Evolutionary conservation across 805 yeast genomes (phyloP), one percentile per base, ranked within the genome.

Genomic region (Candida sakaeoensis): DNA sequence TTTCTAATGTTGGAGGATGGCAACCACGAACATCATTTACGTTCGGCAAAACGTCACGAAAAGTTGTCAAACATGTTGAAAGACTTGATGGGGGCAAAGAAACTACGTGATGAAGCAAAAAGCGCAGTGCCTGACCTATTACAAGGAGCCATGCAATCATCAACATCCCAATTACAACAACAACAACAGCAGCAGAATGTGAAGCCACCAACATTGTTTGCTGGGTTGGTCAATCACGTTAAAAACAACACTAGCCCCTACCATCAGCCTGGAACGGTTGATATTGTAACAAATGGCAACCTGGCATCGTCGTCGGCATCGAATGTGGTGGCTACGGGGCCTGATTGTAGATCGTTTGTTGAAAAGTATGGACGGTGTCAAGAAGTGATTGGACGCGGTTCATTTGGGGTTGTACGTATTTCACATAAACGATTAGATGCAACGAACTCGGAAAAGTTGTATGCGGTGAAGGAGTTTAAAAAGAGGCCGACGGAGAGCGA

Each of bases 361-460:
- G 90, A 89, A 51, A 85, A 90, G 57, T 91, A 91, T 59, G 99
- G 99, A 31, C 75, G 85, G 38, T 91, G 98, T 59, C 96, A 88
- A 61, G 98, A 91, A 58, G 86, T 90, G 35, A 77, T 93, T 47
- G 99, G 99, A 18, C 76, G 85, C 37, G 98, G 98, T 15, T 81
- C 96, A 0, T 91, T 85, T 67, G 99, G 99, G 14, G 87, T 88
- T 33, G 98, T 91, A 15, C 72, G 96, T 45, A 78, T 93, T 4
- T 76, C 95, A 5, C 97, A 90, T 67, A 83, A 83, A 58, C 79
- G 76, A 52, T 48, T 64, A 8, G 42, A 36, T 2, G 27, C 43
- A 22, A 26, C 41, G 3, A 47, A 47, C 17, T 29, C 45, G 8
- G 81, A 77, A 49, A 61, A 63, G 12, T 58, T 86, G 16, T 88